Evolutionary conservation across 352 stramenopile species (phyloP), one percentile per base, ranked within the genome.

Genomic region (Blastocystis sp.): DNA sequence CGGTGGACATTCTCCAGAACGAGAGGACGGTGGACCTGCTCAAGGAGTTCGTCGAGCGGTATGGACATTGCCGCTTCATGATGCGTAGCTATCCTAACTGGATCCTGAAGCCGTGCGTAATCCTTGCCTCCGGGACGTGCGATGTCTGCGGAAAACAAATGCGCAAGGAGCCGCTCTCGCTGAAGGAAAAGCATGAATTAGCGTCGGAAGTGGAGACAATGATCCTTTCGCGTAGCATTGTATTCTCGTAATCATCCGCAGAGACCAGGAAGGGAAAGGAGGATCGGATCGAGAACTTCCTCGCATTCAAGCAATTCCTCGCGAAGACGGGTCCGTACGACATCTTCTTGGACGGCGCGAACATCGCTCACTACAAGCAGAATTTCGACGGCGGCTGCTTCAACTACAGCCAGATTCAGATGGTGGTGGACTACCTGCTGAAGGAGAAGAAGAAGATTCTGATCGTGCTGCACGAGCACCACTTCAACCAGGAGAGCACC

Each of bases 291-390:
- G 90, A 88, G 85, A 93, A 96, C 90, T 97, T 94, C 94, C 91
- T 92, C 29, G 93, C 90, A 37, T 97, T 96, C 88, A 95, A 96
- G 91, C 61, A 90, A 69, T 97, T 94, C 93, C 91, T 96, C 41
- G 80, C 91, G 37, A 82, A 91, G 55, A 92, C 94, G 37, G 94
- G 93, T 1, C 93, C 93, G 9, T 97, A 96, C 74, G 95, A 98
- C 91, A 93, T 98, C 33, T 91, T 98, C 31, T 94, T 99, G 65
- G 97, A 99, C 92, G 96, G 96, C 19, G 97, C 97, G 29, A 99
- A 99, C 92, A 95, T 99, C 41, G 97, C 96, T 2, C 98, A 98
- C 91, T 98, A 95, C 91, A 95, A 98, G 92, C 93, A 98, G 92
- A 98, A 98, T 92, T 98, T 96, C 91, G 91, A 93, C 41, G 95